Percentiles rank a stretch among this genome's conserved stretches.
Evolutionary conservation across 1,284 basidiomycete species (phyloP).

Genomic region (Irpex lacteus): DNA sequence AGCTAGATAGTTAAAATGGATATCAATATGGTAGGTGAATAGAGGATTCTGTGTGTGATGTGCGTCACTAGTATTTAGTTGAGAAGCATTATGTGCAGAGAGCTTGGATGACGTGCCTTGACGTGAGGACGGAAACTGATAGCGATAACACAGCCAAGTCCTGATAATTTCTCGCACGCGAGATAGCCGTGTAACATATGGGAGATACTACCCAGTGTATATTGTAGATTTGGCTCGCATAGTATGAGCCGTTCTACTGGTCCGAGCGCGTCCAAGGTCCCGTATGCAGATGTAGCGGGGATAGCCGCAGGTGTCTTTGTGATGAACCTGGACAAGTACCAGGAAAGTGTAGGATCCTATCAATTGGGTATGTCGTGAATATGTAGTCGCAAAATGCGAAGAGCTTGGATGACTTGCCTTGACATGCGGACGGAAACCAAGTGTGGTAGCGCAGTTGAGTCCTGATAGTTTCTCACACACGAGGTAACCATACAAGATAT

Average conservation of each 20-base stretch:
- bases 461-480: neutral
- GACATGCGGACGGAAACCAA: neutral
- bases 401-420: neutral
- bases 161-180: neutral
- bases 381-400: neutral
- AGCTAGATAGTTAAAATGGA: neutral
- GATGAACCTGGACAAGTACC: too few relatives aligned
- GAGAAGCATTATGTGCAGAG: neutral
- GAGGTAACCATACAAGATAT: neutral
- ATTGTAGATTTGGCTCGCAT: neutral
- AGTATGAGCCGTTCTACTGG: neutral
- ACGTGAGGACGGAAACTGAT: neutral
- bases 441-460: neutral
- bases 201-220: neutral
- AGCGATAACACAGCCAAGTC: neutral
- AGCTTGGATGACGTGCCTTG: neutral
- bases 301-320: neutral
- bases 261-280: neutral
- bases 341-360: neutral
- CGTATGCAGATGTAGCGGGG: neutral
- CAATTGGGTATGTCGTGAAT: neutral
- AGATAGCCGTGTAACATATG: neutral
- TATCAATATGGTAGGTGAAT: neutral
- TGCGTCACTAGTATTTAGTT: neutral
- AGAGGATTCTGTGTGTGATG: neutral